Conservation (phyloP, 2,329 filamentous ascomycete species). For the Neocatenulostroma microsporum region DNA sequence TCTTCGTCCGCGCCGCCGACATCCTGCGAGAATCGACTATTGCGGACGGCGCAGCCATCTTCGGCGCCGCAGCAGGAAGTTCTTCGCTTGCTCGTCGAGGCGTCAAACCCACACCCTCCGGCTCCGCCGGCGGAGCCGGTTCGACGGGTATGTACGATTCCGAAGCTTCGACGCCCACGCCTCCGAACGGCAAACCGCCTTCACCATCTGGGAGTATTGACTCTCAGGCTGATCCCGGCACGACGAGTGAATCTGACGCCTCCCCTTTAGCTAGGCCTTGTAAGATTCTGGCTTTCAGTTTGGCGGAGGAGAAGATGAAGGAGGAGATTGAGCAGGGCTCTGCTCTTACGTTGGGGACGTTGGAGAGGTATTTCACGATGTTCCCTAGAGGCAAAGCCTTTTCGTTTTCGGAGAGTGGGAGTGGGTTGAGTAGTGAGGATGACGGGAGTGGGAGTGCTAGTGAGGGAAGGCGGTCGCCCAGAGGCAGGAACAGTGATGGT, state of each 20-base stretch:
- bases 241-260: slow-evolving; percentile 17
- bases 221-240: not conserved
- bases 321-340: slow-evolving; percentile 18
- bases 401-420: slow-evolving; percentile 21
- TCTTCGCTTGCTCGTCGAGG: no score
- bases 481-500: slow-evolving; percentile 30
- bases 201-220: no score
- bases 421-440: slow-evolving; percentile 20
- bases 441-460: slow-evolving; percentile 16
- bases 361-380: slow-evolving; percentile 23
- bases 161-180: no score
- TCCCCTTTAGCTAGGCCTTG: slow-evolving; percentile 8
- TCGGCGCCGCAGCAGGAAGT: slow-evolving; percentile 18
- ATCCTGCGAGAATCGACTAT: slow-evolving; percentile 24
- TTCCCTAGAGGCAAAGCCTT: slow-evolving; percentile 22
- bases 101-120: no score
- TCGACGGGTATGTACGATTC: slow-evolving; percentile 9
- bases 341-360: slow-evolving; percentile 17
- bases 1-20: slow-evolving; percentile 20
- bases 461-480: slow-evolving; percentile 18
- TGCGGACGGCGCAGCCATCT: slow-evolving; percentile 24
- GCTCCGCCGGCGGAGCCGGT: slow-evolving; percentile 15
- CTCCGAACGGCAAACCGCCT: no score
- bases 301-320: slow-evolving; percentile 17
- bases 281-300: slow-evolving; percentile 19